Evolutionary conservation across 169 alveolate genomes (phyloP).

Genomic region (Plasmodium yoelii): DNA sequence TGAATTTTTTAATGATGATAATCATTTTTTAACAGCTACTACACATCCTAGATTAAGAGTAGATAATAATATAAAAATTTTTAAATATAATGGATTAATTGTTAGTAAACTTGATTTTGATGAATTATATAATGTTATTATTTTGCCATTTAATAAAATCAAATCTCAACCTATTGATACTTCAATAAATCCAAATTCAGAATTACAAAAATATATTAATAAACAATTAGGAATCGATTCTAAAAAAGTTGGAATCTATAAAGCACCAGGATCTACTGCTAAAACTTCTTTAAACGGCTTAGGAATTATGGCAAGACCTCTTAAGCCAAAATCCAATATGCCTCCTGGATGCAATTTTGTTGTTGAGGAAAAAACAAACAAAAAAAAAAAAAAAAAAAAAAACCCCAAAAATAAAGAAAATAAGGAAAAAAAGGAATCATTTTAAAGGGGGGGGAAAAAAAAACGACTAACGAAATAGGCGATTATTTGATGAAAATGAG

Average conservation of each 20-base stretch:
- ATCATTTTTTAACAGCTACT: conserved; percentile 90
- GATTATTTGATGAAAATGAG: too few relatives aligned
- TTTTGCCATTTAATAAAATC: conserved; percentile 72
- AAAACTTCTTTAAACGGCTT: background rate
- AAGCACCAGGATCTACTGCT: conserved; percentile 83
- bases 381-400: conserved; percentile 46
- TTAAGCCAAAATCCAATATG: background rate
- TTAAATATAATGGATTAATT: conserved; percentile 84
- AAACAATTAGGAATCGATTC: conserved; percentile 69
- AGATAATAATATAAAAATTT: conserved; percentile 89
- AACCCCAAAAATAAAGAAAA: background rate
- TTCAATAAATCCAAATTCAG: conserved; percentile 2
- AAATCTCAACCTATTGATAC: conserved; percentile 5
- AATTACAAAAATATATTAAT: conserved; percentile 29
- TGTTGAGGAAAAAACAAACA: conserved; percentile 15
- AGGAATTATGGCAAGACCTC: background rate
- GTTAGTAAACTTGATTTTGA: conserved; percentile 80
- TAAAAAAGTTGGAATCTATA: conserved; percentile 76
- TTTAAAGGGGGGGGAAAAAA: background rate
- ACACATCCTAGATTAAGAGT: conserved; percentile 93
- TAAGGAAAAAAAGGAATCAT: conserved; percentile 14
- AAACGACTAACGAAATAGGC: too few relatives aligned
- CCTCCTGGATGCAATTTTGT: conserved; percentile 56
- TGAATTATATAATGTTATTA: conserved; percentile 79
- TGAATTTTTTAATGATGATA: conserved; percentile 86